Conservation (phyloP, 2,329 filamentous ascomycete species). For the Plectosphaerella sp. region DNA sequence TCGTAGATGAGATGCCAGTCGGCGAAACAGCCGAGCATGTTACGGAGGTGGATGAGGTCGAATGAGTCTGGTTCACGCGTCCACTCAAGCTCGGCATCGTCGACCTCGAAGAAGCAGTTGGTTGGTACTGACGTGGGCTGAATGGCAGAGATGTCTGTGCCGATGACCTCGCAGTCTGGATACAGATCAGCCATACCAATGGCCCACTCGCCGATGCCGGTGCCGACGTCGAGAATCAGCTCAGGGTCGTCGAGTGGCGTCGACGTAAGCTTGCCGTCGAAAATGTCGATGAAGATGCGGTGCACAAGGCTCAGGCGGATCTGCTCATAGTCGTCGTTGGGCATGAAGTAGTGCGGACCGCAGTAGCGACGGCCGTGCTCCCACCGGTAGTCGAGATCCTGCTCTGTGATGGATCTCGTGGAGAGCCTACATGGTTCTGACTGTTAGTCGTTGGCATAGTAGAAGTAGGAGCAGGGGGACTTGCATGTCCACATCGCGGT, state of each 20-base stretch:
- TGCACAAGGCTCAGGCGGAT: slow-evolving; percentile 58
- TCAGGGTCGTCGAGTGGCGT: slow-evolving; percentile 32
- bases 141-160: slow-evolving; percentile 55
- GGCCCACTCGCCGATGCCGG: slow-evolving; percentile 50
- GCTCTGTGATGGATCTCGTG: slow-evolving; percentile 43
- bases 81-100: slow-evolving; percentile 56
- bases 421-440: slow-evolving; percentile 27
- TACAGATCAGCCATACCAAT: slow-evolving; percentile 49
- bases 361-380: slow-evolving; percentile 62
- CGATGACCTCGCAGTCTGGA: slow-evolving; percentile 51
- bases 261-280: slow-evolving; percentile 39
- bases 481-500: slow-evolving; percentile 34
- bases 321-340: slow-evolving; percentile 62
- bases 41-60: slow-evolving; percentile 53
- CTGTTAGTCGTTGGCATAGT: slow-evolving; percentile 3
- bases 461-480: background rate
- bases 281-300: slow-evolving; percentile 54
- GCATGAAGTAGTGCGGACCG: slow-evolving; percentile 55
- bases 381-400: slow-evolving; percentile 50
- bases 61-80: slow-evolving; percentile 46
- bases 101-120: slow-evolving; percentile 57
- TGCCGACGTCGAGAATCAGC: slow-evolving; percentile 53
- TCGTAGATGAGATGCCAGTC: slow-evolving; percentile 53
- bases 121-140: slow-evolving; percentile 52
- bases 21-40: slow-evolving; percentile 50